Evolutionary conservation across 2,329 filamentous ascomycete species (phyloP), one percentile per base, ranked within the genome.

Genomic region (Colletotrichum abscissum): DNA sequence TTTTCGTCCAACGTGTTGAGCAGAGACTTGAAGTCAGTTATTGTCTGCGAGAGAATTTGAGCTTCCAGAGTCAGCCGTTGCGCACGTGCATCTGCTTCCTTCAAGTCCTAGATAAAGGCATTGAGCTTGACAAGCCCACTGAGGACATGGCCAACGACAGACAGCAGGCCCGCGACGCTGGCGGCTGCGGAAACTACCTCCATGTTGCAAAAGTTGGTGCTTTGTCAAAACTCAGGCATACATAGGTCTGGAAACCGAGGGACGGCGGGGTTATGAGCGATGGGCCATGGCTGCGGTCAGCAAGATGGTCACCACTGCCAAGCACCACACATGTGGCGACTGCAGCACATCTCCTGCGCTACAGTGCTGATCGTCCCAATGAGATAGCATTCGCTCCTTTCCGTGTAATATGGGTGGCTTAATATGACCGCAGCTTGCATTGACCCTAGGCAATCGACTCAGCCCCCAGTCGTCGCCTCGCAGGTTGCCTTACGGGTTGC

Each of bases 21-120:
- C 19, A 46, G 42, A 46, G 16, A 46, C 42, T 46, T 19, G 42
- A 46, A 46, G 19, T 46, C 42, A 46, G n/a, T 9, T 1, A 46
- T 0, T 3, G 42, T 46, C 42, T 46, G 16, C 0, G 42, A 46
- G 19, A 46, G 42, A 0, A 46, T 19, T 0, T n/a, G 2, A 0
- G 42, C 42, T n/a, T 46, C 42, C 7, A 1, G 0, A 1, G 42
- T 46, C 6, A 46, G 19, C 1, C 42, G 42, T 46, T 46, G 19
- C 16, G 42, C 42, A 8, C 42, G 42, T 0, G 16, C 42, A 46
- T 46, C 16, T 1, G 42, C 42, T 8, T 46, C 42, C 16, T n/a
- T 46, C 2, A 46, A 4, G 42, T 46, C 42, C 6, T n/a, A 19
- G 7, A 46, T 46, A 4, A 46, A 46, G 42, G 6, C 42, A 9